Conservation (phyloP, 1,139 yeast genomes). For the Protomyces lactucae-debilis region DNA sequence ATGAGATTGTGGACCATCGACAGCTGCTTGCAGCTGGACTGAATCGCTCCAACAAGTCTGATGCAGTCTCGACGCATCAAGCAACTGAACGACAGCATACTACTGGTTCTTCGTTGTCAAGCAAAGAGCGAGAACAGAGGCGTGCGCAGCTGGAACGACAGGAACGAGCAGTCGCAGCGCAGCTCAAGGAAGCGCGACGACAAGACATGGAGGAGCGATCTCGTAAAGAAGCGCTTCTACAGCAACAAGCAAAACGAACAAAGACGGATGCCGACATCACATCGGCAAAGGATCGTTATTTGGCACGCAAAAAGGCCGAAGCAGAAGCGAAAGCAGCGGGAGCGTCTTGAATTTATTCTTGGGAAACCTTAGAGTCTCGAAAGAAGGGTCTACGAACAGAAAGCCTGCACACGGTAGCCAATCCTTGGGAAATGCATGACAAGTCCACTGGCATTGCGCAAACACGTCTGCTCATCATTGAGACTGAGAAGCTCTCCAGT, state of each 20-base stretch:
- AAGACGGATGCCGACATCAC: constrained; percentile 33
- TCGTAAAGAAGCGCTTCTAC: constrained; percentile 22
- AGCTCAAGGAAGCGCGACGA: constrained; percentile 47
- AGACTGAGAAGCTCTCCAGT: constrained; percentile 9
- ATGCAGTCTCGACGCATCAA: background rate
- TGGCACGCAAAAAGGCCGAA: constrained; percentile 35
- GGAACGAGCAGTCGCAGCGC: constrained; percentile 49
- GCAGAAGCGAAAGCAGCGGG: background rate
- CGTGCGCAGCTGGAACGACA: constrained; percentile 33
- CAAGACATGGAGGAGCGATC: constrained; percentile 46
- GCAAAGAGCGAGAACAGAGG: constrained; percentile 9
- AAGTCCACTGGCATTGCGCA: constrained; percentile 11
- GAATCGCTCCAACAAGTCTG: constrained; percentile 29
- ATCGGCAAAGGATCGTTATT: constrained; percentile 38
- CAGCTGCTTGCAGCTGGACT: constrained; percentile 37
- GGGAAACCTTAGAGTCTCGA: no score
- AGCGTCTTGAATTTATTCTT: no score
- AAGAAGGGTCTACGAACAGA: no score
- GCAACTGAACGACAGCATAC: background rate
- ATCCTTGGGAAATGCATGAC: constrained; percentile 20
- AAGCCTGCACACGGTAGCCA: constrained; percentile 9
- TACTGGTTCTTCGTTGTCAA: background rate
- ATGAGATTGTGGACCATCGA: constrained; percentile 37
- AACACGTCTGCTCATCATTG: constrained; percentile 15
- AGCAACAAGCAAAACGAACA: constrained; percentile 30